A percentile compares a stretch with the other conserved stretches of the same genome.
phyloP scores from a whole-genome alignment of 208 protist genomes.

The Spongospora subterranea region DNA sequence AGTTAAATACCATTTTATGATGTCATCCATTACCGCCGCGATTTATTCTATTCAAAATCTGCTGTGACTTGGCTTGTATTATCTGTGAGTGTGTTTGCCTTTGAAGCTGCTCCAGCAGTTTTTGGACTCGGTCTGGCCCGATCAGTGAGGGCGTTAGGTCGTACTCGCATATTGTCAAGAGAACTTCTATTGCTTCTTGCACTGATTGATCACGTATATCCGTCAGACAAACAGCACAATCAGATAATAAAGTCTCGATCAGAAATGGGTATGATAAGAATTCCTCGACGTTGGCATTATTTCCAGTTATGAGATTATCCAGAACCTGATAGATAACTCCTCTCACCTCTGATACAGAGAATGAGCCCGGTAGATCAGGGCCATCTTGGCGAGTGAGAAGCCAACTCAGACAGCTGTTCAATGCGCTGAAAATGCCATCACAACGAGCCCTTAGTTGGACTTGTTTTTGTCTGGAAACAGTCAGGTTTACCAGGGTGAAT shows the following conservation, averaged over 20 bases:
- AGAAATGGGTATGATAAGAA: not conserved
- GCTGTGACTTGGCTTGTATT: slow-evolving; percentile 10
- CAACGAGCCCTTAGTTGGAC: not conserved
- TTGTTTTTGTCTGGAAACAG: not conserved
- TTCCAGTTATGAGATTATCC: slow-evolving; percentile 19
- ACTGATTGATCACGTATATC: not conserved
- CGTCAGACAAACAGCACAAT: not conserved
- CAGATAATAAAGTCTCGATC: not conserved
- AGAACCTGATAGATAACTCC: slow-evolving; percentile 37
- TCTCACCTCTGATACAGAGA: not conserved
- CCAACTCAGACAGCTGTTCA: not conserved
- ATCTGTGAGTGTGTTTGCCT: not conserved
- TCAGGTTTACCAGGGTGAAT: slow-evolving; percentile 42
- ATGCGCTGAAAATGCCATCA: not conserved
- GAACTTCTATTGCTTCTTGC: slow-evolving; percentile 8
- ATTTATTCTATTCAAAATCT: not conserved
- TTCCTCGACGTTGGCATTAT: not conserved
- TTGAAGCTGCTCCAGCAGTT: not conserved
- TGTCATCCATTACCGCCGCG: not conserved
- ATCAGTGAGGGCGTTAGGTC: not conserved
- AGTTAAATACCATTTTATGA: too few relatives aligned
- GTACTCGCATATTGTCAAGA: slow-evolving; percentile 29
- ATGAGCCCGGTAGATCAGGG: not conserved
- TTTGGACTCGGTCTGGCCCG: not conserved
- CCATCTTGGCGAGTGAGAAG: not conserved